Conservation (phyloP, 495 filamentous ascomycete genomes). For the Chaetomium tenue region DNA sequence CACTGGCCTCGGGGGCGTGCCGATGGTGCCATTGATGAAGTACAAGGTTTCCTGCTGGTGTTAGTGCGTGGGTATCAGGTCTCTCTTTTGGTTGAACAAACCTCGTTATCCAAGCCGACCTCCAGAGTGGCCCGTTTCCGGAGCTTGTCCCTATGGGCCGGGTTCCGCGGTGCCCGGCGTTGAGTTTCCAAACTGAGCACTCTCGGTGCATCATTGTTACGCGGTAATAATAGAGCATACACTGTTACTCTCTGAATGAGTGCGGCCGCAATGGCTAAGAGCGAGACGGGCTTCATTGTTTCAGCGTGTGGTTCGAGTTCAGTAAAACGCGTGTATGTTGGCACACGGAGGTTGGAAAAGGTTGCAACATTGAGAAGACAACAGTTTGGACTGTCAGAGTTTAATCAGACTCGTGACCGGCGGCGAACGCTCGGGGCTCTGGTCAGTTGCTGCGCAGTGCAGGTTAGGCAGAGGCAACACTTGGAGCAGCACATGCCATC, state of each 20-base stretch:
- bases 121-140: constrained; percentile 45
- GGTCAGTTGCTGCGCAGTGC: neutral
- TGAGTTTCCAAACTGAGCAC: constrained; percentile 51
- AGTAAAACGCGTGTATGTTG: constrained; percentile 7
- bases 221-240: constrained; percentile 24
- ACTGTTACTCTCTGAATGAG: constrained; percentile 17
- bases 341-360: neutral
- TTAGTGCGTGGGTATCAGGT: neutral
- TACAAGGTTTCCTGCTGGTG: constrained; percentile 60
- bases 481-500: neutral
- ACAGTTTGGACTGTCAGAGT: neutral
- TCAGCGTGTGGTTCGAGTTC: neutral
- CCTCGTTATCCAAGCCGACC: constrained; percentile 51
- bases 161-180: constrained; percentile 43
- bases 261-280: constrained; percentile 28
- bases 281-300: constrained; percentile 26
- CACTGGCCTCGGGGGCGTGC: constrained; percentile 65
- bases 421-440: neutral
- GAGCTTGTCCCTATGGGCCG: constrained; percentile 44
- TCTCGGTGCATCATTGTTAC: constrained; percentile 33
- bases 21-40: constrained; percentile 67
- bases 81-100: constrained; percentile 23
- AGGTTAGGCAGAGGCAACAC: neutral
- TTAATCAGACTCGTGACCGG: neutral
- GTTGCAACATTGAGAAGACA: neutral